Conservation (phyloP, 495 filamentous ascomycete genomes). For the Penicillium bialowiezense region DNA sequence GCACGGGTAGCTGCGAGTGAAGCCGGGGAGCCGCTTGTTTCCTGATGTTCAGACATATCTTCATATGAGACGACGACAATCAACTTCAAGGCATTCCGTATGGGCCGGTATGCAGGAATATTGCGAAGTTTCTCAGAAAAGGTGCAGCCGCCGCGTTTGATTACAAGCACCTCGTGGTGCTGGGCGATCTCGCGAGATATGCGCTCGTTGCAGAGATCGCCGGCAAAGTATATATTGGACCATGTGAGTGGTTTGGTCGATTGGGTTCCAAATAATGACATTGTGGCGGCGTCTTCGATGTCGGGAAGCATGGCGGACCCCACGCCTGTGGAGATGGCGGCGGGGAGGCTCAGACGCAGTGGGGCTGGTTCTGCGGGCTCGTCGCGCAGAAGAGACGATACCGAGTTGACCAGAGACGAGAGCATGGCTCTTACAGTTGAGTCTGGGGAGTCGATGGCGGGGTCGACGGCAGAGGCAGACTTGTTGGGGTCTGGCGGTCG, state of each 20-base stretch:
- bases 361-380: slow-evolving; percentile 25
- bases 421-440: slow-evolving; percentile 51
- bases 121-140: slow-evolving; percentile 81
- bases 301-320: slow-evolving; percentile 76
- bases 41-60: slow-evolving; percentile 9
- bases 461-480: slow-evolving; percentile 17
- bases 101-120: slow-evolving; percentile 72
- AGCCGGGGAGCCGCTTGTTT: not conserved
- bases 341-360: slow-evolving; percentile 55
- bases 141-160: slow-evolving; percentile 80
- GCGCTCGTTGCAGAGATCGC: slow-evolving; percentile 60
- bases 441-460: slow-evolving; percentile 33
- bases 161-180: slow-evolving; percentile 74
- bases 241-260: slow-evolving; percentile 54
- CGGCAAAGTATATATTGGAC: slow-evolving; percentile 68
- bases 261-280: slow-evolving; percentile 39
- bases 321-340: slow-evolving; percentile 67
- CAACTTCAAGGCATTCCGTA: slow-evolving; percentile 61
- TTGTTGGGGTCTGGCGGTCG: slow-evolving; percentile 12
- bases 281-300: slow-evolving; percentile 52
- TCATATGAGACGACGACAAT: slow-evolving; percentile 78
- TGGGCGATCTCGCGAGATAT: slow-evolving; percentile 60
- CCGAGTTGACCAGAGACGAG: slow-evolving; percentile 55
- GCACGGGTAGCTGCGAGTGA: slow-evolving; percentile 42
- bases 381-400: slow-evolving; percentile 54